phyloP scores from a whole-genome alignment of 2,329 filamentous ascomycete genomes.

The Microdochium bolleyi region DNA sequence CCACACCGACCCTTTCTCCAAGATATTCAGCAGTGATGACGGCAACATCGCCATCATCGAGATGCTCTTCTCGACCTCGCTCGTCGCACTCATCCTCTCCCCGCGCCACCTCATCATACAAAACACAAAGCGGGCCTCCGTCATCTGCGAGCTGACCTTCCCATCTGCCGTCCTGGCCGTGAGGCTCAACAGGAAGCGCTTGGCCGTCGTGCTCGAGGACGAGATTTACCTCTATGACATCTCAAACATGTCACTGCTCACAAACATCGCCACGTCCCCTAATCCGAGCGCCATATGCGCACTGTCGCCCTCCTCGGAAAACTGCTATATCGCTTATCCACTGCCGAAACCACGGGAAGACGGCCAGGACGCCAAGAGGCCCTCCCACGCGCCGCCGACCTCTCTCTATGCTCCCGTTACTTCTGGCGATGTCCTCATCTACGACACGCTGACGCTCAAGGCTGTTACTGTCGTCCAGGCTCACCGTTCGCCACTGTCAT shows the following conservation, averaged over 20 bases:
- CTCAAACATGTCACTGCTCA: slow-evolving; percentile 91
- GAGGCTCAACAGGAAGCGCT: slow-evolving; percentile 84
- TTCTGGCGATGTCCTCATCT: slow-evolving; percentile 86
- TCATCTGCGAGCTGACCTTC: slow-evolving; percentile 98
- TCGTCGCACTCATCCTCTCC: slow-evolving; percentile 88
- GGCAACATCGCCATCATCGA: slow-evolving; percentile 94
- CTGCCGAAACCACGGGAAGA: slow-evolving; percentile 67
- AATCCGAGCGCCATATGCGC: slow-evolving; percentile 90
- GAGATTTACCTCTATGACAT: slow-evolving; percentile 99
- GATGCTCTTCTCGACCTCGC: slow-evolving; percentile 97
- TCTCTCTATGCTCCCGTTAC: slow-evolving; percentile 75
- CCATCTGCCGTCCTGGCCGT: slow-evolving; percentile 94
- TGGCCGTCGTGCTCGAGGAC: slow-evolving; percentile 90
- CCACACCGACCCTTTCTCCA: slow-evolving; percentile 91
- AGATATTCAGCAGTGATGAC: slow-evolving; percentile 90
- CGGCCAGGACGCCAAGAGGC: slow-evolving; percentile 43
- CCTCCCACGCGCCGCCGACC: slow-evolving; percentile 76
- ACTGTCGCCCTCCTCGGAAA: slow-evolving; percentile 87
- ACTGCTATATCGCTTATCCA: slow-evolving; percentile 92
- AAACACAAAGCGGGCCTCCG: slow-evolving; percentile 79
- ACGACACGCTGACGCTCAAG: slow-evolving; percentile 82
- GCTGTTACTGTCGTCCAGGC: slow-evolving; percentile 94
- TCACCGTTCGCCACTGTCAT: slow-evolving; percentile 84
- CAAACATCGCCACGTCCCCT: slow-evolving; percentile 87
- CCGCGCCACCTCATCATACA: slow-evolving; percentile 90